Conservation (phyloP, 176 grass and related monocot species). For the Guadua angustifolia region DNA sequence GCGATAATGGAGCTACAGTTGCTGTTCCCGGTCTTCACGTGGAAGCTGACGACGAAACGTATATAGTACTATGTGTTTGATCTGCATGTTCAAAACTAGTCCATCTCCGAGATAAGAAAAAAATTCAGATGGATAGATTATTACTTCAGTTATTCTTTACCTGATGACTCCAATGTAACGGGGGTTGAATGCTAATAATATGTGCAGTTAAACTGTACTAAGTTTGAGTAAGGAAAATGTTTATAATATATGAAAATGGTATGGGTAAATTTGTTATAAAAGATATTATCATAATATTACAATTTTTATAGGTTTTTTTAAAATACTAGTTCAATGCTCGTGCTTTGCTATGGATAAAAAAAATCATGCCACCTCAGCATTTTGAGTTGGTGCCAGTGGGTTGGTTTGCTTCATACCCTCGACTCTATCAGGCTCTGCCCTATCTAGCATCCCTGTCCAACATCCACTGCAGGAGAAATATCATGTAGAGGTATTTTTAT, state of each 20-base stretch:
- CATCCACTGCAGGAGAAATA: too few species aligned
- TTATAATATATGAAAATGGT: background rate
- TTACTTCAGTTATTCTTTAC: background rate
- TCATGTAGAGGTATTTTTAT: too few species aligned
- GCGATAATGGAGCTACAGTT: conserved; percentile 47
- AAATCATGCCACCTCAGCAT: too few species aligned
- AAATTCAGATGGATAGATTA: background rate
- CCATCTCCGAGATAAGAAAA: background rate
- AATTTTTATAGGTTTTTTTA: background rate
- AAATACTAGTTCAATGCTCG: too few species aligned
- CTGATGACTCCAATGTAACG: background rate
- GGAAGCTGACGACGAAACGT: conserved; percentile 43
- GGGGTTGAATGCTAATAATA: background rate
- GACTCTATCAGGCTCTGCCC: too few species aligned
- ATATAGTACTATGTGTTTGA: conserved; percentile 17
- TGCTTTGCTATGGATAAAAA: too few species aligned
- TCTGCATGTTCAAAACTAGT: conserved; percentile 22
- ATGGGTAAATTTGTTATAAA: background rate
- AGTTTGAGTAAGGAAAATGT: background rate
- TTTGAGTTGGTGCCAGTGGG: too few species aligned
- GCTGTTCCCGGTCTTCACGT: conserved; percentile 41
- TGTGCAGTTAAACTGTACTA: background rate
- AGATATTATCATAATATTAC: background rate
- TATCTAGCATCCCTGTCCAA: too few species aligned
- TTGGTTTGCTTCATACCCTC: too few species aligned